Evolutionary conservation across 2,329 filamentous ascomycete genomes (phyloP), one percentile per base, ranked within the genome.

Genomic region (Alternaria gaisen): DNA sequence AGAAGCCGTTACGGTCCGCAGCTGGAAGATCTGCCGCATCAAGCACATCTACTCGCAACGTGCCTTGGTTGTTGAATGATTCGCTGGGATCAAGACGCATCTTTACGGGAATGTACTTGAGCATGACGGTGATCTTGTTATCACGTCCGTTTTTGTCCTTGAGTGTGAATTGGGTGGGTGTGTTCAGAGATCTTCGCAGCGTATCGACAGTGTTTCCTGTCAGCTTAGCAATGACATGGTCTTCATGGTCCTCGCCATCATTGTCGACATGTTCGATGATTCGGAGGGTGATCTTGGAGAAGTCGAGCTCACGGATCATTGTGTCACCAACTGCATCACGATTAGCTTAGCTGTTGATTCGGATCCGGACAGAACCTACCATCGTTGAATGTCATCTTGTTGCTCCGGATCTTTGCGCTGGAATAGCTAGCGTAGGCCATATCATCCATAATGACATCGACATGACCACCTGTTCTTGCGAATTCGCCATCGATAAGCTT

Each of bases 61-160:
- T 94, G 61, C 95, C 95, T 88, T 97, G 97, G 80, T 99, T 99
- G 87, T 97, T 98, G 84, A 99, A 97, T 74, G 93, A 97, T 80
- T 99, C 95, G 72, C 90, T 93, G 0, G 95, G 91, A 73, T 99
- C 93, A 50, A 99, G 90, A 58, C 89, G 84, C 95, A 99, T 99
- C 82, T 92, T 89, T 62, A 98, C 89, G 0, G 95, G 95, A 24
- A 99, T 89, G 77, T 97, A 99, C 80, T 97, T 97, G 73, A 97
- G 86, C 81, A 91, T 96, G 75, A 99, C 91, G 69, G 90, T 96
- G 75, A 99, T 86, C 74, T 89, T 94, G 82, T 88, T 93, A 26
- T 89, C 80, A 60, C 86, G 86, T 53, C 93, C 94, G 42, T 94
- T 87, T 18, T 91, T 88, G 62, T 92, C 91, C 77, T 89, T 93